Conservation (phyloP, 331 rosid genomes). For the Quercus lobata region DNA sequence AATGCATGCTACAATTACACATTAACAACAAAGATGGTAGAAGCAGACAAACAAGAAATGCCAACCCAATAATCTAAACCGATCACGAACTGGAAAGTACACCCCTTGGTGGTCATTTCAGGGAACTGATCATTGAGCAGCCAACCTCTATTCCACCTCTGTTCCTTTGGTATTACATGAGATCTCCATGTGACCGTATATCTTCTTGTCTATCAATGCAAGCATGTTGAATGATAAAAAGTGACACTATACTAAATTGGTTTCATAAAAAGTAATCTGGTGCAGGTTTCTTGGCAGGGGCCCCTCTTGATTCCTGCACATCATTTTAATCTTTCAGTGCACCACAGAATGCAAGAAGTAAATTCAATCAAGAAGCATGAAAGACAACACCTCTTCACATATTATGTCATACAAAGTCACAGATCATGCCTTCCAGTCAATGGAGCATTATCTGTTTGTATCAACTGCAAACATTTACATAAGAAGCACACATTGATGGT, state of each 20-base stretch:
- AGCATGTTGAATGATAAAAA: conserved; percentile 25
- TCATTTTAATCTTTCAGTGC: conserved; percentile 11
- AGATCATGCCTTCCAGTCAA: conserved; percentile 6
- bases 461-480: neutral
- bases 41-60: conserved; percentile 36
- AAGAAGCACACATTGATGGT: neutral
- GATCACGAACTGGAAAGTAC: conserved; percentile 23
- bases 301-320: conserved; percentile 87
- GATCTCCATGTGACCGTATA: conserved; percentile 28
- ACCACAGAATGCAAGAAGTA: neutral
- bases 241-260: neutral
- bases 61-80: conserved; percentile 31
- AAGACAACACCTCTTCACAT: neutral
- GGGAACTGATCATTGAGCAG: conserved; percentile 18
- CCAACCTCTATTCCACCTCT: conserved; percentile 2
- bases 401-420: neutral
- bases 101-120: conserved; percentile 25
- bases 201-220: conserved; percentile 28
- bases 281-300: conserved; percentile 85
- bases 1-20: conserved; percentile 52
- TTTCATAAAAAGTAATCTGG: conserved; percentile 90
- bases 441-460: neutral
- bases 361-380: neutral
- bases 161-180: conserved; percentile 9
- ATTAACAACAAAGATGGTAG: conserved; percentile 28